Evolutionary conservation across 306 rosid species (phyloP), one percentile per base, ranked within the genome.

Genomic region (Nissolia schottii): DNA sequence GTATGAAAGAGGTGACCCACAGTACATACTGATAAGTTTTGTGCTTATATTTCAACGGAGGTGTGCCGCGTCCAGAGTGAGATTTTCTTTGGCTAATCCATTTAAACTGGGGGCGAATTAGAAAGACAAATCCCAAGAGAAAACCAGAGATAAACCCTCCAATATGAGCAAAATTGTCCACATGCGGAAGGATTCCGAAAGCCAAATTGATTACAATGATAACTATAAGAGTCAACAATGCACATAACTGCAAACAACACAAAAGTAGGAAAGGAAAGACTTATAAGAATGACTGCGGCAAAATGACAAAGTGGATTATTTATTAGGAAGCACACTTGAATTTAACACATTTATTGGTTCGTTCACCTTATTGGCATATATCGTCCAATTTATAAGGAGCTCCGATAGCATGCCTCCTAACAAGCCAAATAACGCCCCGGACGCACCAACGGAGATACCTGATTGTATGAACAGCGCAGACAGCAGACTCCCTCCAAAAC

Each of bases 381-480:
- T 86, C 2, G 96, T 92, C 97, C 97, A 92, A 81, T 92, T 92
- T 71, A 89, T 83, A 28, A 92, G 76, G 49, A 92, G 88, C 89
- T 92, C 96, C 0, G 97, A 92, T 43, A 92, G 85, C 97, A 92
- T 92, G 68, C 90, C 92, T 60, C 97, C 97, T 2, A 89, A 78
- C 60, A 92, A 85, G 65, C 97, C 97, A 81, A 92, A 92, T 45
- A 89, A 85, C 59, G 96, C 97, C 62, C 97, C 97, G 3, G 97
- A 92, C 75, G 97, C 96, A 76, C 97, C 97, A 67, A 92, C 97
- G 5, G 97, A 92, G 45, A 92, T 89, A 15, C 85, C 87, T 32
- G 75, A 54, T 74, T 81, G 75, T 61, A 89, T 79, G 74, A 92
- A 89, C 38, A 92, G 82, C 53, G 93, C 79, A 3, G 97, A 92